These are phyloP conservation scores for Plantago major DNA, from an alignment of 257 asterid species.

Conservation along the genomic window DNA sequence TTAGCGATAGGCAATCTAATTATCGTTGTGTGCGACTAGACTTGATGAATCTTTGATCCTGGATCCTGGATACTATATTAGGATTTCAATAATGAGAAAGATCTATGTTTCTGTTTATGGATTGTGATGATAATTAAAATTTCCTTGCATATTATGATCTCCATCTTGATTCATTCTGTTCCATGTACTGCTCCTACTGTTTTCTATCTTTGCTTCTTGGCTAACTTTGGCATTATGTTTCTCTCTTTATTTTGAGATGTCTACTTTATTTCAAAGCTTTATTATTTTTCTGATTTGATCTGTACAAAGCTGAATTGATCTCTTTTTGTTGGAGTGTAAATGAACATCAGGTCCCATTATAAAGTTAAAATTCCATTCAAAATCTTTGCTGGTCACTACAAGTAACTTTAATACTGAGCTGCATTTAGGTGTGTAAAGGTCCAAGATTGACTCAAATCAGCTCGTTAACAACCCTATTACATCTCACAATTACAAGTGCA, in stretches of 20 bases:
- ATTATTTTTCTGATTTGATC: slow-evolving; percentile 16
- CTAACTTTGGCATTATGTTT: slow-evolving; percentile 2
- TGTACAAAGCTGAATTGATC: slow-evolving; percentile 7
- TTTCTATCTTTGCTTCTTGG: background rate
- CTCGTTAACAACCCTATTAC: too few species aligned
- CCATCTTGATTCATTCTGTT: background rate
- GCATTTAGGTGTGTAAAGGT: background rate
- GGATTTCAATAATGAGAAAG: slow-evolving; percentile 39
- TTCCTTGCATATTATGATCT: slow-evolving; percentile 1
- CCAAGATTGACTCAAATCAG: too few species aligned
- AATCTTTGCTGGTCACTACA: background rate
- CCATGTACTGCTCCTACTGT: background rate
- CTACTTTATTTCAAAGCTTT: slow-evolving; percentile 5
- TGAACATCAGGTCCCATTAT: background rate
- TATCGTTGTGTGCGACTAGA: slow-evolving; percentile 30
- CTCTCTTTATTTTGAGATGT: background rate
- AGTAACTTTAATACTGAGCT: background rate
- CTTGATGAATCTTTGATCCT: slow-evolving; percentile 26
- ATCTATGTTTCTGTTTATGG: slow-evolving; percentile 17
- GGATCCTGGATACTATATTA: slow-evolving; percentile 28
- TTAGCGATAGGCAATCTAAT: slow-evolving; percentile 18
- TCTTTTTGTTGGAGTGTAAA: background rate
- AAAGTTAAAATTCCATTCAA: background rate
- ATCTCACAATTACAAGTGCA: background rate
- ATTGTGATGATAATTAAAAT: background rate